Base-by-base conservation (phyloP, 768 basidiomycete species). In the Lentinula edodes region DNA sequence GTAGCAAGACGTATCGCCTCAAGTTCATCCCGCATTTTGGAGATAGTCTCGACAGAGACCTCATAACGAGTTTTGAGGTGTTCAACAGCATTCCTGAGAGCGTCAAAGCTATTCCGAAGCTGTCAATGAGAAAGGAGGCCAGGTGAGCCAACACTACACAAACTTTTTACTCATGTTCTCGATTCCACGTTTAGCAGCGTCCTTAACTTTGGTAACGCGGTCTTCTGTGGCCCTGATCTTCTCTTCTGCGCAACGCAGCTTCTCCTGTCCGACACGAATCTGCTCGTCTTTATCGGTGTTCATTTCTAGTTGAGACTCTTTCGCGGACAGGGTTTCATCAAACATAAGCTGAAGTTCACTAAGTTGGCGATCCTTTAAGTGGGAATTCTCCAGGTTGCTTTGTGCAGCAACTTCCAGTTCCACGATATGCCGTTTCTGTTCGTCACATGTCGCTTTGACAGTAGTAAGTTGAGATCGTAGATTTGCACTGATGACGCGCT, bases 71-170 rank as follows among this genome's bases (percentile, higher is more conserved):
- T 55, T 50, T 69, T 72, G 7, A 78, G 63, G 12, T 65, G 57
- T 41, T 71, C 71, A 28, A 76, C 56, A 18, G 66, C 65, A 28
- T 61, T 71, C 59, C 72, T 73, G 13, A 78, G 69, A 39, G 60
- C 63, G 15, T 68, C 55, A 58, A 68, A 71, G 54, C 76, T 77
- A 57, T 18, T 5, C 1, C 46, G 18, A 45, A 16, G 51, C 50
- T 12, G 13, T 10, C 1, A n/a, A 43, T 41, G 0, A 32, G 15
- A 2, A 20, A 45, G 59, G 5, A 35, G 18, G 36, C 16, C 18
- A 57, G n/a, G 7, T 4, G 0, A 13, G n/a, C 20, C 16, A 59
- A 48, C 7, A 28, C 23, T 15, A 36, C 23, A 60, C 68, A 42
- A 55, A 67, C 61, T 66, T 67, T 63, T 48, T 64, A n/a, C 38